Conservation (phyloP, 805 yeast genomes). For the Schizosaccharomyces japonicus region DNA sequence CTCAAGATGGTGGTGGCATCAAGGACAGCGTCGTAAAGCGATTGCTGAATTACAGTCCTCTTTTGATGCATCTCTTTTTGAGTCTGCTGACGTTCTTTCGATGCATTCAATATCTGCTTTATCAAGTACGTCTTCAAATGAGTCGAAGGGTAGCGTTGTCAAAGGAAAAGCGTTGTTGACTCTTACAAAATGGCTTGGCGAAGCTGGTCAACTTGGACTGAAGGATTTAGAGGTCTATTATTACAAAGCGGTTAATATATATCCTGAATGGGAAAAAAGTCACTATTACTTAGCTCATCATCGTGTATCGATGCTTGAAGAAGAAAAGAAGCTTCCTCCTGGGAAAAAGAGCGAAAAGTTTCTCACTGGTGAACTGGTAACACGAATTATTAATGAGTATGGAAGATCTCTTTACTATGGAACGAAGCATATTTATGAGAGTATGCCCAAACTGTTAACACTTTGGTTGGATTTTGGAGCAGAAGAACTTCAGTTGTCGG, state of each 20-base stretch:
- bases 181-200: constrained; percentile 73
- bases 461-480: constrained; percentile 58
- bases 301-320: constrained; percentile 51
- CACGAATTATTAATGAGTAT: not conserved
- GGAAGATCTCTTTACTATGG: constrained; percentile 29
- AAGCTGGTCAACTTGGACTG: constrained; percentile 61
- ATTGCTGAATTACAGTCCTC: constrained; percentile 15
- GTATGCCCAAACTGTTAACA: constrained; percentile 59
- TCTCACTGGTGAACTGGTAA: constrained; percentile 7
- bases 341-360: constrained; percentile 10
- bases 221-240: constrained; percentile 50
- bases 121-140: too few relatives aligned
- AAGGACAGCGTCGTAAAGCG: constrained; percentile 72
- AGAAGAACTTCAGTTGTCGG: constrained; percentile 4
- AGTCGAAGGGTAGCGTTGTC: not conserved
- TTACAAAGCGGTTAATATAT: constrained; percentile 29
- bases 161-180: constrained; percentile 19
- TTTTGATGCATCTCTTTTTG: not conserved
- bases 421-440: constrained; percentile 47
- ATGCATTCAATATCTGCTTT: too few relatives aligned
- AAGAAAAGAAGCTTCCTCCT: constrained; percentile 24
- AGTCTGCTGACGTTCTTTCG: not conserved
- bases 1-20: constrained; percentile 67
- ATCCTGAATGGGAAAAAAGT: constrained; percentile 49
- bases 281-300: constrained; percentile 61